Evolutionary conservation across 2,329 filamentous ascomycete genomes (phyloP).

Genomic region (Lasiodiplodia hormozganensis): DNA sequence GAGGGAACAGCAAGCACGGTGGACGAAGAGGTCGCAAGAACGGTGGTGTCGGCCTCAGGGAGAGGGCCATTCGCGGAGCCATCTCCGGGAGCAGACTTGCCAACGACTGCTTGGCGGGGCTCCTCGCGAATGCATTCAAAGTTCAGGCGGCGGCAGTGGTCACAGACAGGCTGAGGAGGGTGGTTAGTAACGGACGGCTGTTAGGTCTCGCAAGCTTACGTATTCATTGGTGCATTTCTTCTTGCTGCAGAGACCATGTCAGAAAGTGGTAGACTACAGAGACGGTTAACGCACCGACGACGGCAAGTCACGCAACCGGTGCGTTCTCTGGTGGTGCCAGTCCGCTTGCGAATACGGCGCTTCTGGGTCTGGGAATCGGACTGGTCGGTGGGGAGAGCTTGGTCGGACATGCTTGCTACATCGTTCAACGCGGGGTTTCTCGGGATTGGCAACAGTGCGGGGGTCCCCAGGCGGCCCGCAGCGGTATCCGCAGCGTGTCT

Average conservation of each 20-base stretch:
- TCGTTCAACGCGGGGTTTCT: constrained; percentile 2
- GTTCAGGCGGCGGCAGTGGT: constrained; percentile 29
- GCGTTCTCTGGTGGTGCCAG: constrained; percentile 27
- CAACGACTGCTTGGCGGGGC: constrained; percentile 13
- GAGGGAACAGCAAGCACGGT: constrained; percentile 24
- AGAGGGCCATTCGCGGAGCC: not conserved
- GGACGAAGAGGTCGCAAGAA: constrained; percentile 25
- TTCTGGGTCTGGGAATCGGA: constrained; percentile 19
- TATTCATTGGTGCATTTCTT: constrained; percentile 29
- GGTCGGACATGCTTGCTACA: constrained; percentile 23
- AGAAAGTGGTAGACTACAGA: constrained; percentile 7
- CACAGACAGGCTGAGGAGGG: constrained; percentile 12
- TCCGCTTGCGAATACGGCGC: constrained; percentile 27
- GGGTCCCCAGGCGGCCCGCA: constrained; percentile 5
- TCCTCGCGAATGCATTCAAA: constrained; percentile 29
- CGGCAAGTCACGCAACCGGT: constrained; percentile 30
- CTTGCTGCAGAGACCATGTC: constrained; percentile 13
- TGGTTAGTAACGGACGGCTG: not conserved
- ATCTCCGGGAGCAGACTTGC: constrained; percentile 3
- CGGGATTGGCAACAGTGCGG: constrained; percentile 1
- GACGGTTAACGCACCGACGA: constrained; percentile 20
- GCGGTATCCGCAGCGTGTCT: not conserved
- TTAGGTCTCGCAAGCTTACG: not conserved
- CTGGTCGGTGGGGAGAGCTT: constrained; percentile 9
- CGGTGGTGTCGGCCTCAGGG: constrained; percentile 5